phyloP scores from a whole-genome alignment of 352 stramenopile species.

The Paralagenidium karlingii region DNA sequence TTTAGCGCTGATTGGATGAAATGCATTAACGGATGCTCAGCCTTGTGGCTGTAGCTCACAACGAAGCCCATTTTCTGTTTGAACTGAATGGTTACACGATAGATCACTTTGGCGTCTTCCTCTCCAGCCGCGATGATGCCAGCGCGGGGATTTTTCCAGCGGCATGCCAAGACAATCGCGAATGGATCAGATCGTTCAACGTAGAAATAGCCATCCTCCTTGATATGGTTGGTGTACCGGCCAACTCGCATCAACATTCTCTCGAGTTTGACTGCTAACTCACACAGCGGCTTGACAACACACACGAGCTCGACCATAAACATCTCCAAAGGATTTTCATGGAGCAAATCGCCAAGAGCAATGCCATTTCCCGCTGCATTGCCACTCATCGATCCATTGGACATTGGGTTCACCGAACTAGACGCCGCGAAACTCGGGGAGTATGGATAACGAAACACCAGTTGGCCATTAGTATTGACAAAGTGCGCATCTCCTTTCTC shows the following conservation, averaged over 20 bases:
- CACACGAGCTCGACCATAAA: constrained; percentile 85
- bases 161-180: constrained; percentile 58
- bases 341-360: constrained; percentile 44
- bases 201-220: constrained; percentile 65
- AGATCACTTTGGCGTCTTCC: constrained; percentile 57
- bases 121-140: constrained; percentile 59
- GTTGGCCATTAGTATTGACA: constrained; percentile 52
- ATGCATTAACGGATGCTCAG: constrained; percentile 72
- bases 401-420: too few relatives aligned
- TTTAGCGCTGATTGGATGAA: constrained; percentile 80
- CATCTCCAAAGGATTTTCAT: constrained; percentile 72
- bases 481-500: constrained; percentile 10
- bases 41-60: constrained; percentile 79
- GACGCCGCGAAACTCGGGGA: too few relatives aligned
- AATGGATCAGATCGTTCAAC: constrained; percentile 79
- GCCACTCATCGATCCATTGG: too few relatives aligned
- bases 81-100: constrained; percentile 73
- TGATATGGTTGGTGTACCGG: constrained; percentile 58
- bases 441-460: constrained; percentile 79
- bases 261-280: constrained; percentile 72
- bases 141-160: constrained; percentile 51
- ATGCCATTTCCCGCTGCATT: too few relatives aligned
- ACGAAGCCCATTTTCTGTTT: constrained; percentile 84
- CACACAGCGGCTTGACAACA: constrained; percentile 73
- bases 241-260: constrained; percentile 48